These are phyloP conservation scores for Flaveria sonorensis DNA, from an alignment of 129 eudicot species.

Conservation along the genomic window DNA sequence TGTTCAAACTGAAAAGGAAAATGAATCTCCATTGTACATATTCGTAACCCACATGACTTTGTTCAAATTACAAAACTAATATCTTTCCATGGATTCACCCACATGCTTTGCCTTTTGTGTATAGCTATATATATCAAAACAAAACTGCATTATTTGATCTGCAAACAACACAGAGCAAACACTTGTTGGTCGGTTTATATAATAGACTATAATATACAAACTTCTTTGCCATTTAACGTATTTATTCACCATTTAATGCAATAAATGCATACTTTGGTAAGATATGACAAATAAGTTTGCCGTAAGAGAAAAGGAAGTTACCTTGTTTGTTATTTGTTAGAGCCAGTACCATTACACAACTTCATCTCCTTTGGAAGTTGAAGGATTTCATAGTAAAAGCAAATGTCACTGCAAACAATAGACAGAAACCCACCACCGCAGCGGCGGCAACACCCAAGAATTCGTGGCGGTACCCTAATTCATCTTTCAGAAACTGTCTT, in stretches of 20 bases:
- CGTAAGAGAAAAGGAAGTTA: background rate
- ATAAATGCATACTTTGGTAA: background rate
- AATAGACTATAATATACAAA: background rate
- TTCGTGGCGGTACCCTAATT: conserved; percentile 75
- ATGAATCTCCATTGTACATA: conserved; percentile 4
- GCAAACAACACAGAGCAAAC: conserved; percentile 22
- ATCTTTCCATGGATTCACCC: background rate
- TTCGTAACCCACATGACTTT: background rate
- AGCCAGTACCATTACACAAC: conserved; percentile 18
- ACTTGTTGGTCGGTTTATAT: background rate
- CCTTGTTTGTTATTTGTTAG: conserved; percentile 10
- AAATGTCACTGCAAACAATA: conserved; percentile 64
- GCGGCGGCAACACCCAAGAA: conserved; percentile 59
- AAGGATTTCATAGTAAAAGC: conserved; percentile 73
- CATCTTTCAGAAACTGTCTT: conserved; percentile 53
- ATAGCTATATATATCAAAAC: conserved; percentile 2
- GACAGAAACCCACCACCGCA: conserved; percentile 68
- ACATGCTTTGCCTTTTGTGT: background rate
- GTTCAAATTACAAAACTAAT: background rate
- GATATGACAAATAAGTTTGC: background rate
- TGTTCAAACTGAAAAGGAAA: background rate
- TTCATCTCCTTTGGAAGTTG: conserved; percentile 81
- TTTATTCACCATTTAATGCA: background rate
- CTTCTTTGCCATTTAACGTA: background rate
- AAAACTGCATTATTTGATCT: conserved; percentile 33